phyloP scores from a whole-genome alignment of 768 basidiomycete genomes.

The Boletus sp. region DNA sequence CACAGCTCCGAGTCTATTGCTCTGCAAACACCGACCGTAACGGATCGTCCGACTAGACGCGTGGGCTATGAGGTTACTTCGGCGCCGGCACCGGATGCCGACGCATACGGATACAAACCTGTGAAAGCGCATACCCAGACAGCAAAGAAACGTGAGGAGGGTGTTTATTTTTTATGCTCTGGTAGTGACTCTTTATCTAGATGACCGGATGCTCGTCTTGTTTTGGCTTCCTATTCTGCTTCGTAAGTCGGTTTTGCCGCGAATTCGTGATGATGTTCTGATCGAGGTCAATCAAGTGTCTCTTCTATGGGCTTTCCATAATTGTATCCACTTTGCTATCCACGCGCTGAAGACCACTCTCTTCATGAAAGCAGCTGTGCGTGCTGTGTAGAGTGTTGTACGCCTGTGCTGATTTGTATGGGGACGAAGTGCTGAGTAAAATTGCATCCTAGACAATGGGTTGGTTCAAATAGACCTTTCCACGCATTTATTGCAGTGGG shows the following conservation, averaged over 20 bases:
- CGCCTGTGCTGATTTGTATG: background rate
- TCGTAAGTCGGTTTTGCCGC: constrained; percentile 47
- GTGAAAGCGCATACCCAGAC: constrained; percentile 41
- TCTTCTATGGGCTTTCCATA: constrained; percentile 59
- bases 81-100: constrained; percentile 64
- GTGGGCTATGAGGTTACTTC: constrained; percentile 48
- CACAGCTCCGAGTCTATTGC: constrained; percentile 9
- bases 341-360: constrained; percentile 48
- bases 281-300: constrained; percentile 43
- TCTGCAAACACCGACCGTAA: constrained; percentile 22
- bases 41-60: constrained; percentile 39
- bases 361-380: constrained; percentile 43
- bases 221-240: constrained; percentile 88
- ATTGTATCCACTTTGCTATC: constrained; percentile 50
- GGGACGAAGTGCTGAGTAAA: background rate
- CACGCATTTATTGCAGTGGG: background rate
- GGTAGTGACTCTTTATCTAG: constrained; percentile 35
- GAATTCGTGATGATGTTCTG: constrained; percentile 1
- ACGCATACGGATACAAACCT: constrained; percentile 67
- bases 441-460: background rate
- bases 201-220: constrained; percentile 79
- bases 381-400: constrained; percentile 10
- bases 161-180: background rate
- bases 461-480: constrained; percentile 7
- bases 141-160: constrained; percentile 61